A percentile compares a stretch with the other conserved stretches of the same genome.
phyloP scores from a whole-genome alignment of 208 protist genomes.

The Wallacemonas sp. region DNA sequence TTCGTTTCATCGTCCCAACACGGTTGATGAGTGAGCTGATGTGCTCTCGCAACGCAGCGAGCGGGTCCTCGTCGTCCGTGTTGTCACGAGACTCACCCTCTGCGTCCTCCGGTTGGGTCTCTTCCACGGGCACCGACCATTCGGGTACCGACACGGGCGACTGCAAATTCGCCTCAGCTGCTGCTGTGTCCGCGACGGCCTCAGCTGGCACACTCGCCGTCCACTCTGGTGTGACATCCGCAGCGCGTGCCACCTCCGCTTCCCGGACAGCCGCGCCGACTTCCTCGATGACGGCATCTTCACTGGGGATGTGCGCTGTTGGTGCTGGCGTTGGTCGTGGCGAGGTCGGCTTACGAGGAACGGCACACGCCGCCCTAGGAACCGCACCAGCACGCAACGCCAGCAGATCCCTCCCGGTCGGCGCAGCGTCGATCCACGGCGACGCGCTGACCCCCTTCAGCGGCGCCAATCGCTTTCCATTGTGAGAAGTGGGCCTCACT shows the following conservation, averaged over 20 bases:
- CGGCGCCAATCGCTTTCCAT: constrained; percentile 2
- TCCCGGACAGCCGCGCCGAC: background rate
- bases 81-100: no score
- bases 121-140: no score
- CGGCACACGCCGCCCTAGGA: background rate
- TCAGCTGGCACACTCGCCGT: no score
- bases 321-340: background rate
- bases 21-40: constrained; percentile 28
- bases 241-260: no score
- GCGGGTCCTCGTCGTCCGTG: background rate
- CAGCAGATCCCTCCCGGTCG: background rate
- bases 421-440: background rate
- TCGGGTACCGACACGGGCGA: no score
- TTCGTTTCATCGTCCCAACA: constrained; percentile 36
- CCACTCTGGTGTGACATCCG: no score
- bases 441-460: background rate
- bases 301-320: background rate
- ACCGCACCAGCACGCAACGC: background rate
- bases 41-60: constrained; percentile 31
- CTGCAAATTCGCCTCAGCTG: no score
- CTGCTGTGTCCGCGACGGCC: background rate
- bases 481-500: constrained; percentile 4
- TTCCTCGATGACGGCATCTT: constrained; percentile 2
- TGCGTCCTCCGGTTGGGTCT: no score
- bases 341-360: background rate